Evolutionary conservation across 345 rosid species (phyloP).

Genomic region (Durio zibethinus): DNA sequence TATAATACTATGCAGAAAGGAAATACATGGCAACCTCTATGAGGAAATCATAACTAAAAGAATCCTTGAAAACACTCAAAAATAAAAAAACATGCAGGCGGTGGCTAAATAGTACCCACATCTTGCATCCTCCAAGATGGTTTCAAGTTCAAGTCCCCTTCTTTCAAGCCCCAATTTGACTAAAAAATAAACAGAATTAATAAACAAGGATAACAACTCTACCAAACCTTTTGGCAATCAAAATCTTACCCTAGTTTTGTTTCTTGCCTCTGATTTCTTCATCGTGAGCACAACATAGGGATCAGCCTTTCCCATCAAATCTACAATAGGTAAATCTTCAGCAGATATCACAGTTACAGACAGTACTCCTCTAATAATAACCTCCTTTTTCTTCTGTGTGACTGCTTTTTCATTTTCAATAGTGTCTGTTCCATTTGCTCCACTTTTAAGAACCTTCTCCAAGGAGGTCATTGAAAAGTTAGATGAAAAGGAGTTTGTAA

Average conservation of each 20-base stretch:
- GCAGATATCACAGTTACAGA: slow-evolving; percentile 89
- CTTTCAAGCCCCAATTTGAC: neutral
- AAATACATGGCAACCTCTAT: neutral
- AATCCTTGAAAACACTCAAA: neutral
- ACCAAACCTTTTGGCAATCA: slow-evolving; percentile 1
- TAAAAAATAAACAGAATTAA: neutral
- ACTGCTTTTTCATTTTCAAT: slow-evolving; percentile 46
- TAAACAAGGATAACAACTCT: slow-evolving; percentile 8
- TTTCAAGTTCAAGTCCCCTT: neutral
- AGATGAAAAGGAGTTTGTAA: slow-evolving; percentile 55
- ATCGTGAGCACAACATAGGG: slow-evolving; percentile 79
- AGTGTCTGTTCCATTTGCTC: slow-evolving; percentile 43
- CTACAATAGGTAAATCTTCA: slow-evolving; percentile 74
- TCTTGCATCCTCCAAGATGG: neutral
- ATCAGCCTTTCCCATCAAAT: slow-evolving; percentile 96
- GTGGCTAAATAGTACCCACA: neutral
- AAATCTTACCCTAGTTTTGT: slow-evolving; percentile 69
- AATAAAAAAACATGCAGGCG: neutral
- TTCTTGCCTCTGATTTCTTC: slow-evolving; percentile 78
- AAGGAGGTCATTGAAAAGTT: slow-evolving; percentile 71
- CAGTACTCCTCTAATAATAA: slow-evolving; percentile 92
- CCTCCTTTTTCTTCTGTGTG: slow-evolving; percentile 60
- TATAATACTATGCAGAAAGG: neutral
- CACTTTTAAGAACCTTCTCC: slow-evolving; percentile 80
- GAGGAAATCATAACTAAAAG: neutral